Base-by-base conservation (phyloP, 2,329 filamentous ascomycete species). In the Paramyrothecium sp. region DNA sequence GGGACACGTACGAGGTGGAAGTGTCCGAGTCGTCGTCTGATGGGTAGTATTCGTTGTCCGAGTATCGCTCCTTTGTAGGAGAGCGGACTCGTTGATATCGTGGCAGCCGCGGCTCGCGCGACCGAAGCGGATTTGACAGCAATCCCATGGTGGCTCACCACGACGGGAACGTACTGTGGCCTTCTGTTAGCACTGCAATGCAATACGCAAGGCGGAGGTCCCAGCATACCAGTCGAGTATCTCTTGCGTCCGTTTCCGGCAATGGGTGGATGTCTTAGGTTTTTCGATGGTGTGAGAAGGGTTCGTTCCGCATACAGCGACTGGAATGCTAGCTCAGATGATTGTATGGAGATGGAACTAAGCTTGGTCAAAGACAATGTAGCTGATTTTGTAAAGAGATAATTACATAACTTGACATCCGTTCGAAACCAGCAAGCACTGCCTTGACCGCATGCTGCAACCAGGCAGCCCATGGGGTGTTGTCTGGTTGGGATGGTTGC, bases 11-110 rank as follows among this genome's bases (percentile, higher is more conserved):
- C 72, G 55, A 76, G 67, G 60, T 77, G 68, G 61, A 78, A 69
- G 55, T 73, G n/a, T 75, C 67, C 4, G 75, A 75, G 52, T 79
- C 75, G 33, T 79, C 75, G 53, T 78, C 75, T 54, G 79, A 79
- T 10, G 77, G 77, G 41, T 78, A 76, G 55, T 79, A 75, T 20
- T 80, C 76, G 57, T 82, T 77, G 60, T 82, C 78, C 3, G 82
- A 83, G 56, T 74, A 76, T 57, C 77, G 78, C 57, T 85, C 82
- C 63, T 84, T 83, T 20, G 67, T 73, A 2, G 74, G 71, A 2
- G 74, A 65, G 22, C 68, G 63, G 41, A 78, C 56, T 56, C 77
- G 77, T 61, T 81, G 78, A 69, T 85, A 85, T 12, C 83, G 62
- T 20, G 83, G 83, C 26, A 86, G 72, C 59, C 73, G 78, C 54